Conservation (phyloP, 129 eudicot genomes). For the Arctium lappa region DNA sequence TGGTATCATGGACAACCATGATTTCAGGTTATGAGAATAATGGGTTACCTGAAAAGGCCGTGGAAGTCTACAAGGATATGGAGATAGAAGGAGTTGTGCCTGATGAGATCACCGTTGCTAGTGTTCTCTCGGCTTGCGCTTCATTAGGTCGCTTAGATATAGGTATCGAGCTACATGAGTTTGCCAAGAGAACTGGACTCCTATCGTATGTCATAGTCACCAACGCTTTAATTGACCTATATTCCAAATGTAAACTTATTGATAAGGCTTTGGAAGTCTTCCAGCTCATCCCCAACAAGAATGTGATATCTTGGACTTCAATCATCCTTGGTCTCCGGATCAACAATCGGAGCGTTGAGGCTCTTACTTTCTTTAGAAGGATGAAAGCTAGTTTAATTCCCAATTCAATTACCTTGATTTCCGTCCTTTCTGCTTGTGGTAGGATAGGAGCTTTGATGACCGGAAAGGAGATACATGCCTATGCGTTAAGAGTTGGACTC, state of each 20-base stretch:
- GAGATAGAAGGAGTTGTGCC: slow-evolving; percentile 53
- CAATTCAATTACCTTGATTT: slow-evolving; percentile 61
- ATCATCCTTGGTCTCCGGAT: slow-evolving; percentile 67
- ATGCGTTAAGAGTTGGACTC: slow-evolving; percentile 54
- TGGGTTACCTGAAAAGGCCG: slow-evolving; percentile 62
- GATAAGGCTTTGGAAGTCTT: slow-evolving; percentile 88
- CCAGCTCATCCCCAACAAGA: slow-evolving; percentile 60
- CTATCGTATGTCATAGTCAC: slow-evolving; percentile 55
- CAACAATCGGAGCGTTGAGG: slow-evolving; percentile 64
- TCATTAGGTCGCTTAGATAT: slow-evolving; percentile 53
- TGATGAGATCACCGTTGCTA: slow-evolving; percentile 78
- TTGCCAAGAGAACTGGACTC: slow-evolving; percentile 56
- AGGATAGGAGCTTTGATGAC: slow-evolving; percentile 75
- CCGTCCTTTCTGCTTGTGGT: slow-evolving; percentile 71
- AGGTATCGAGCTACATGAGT: slow-evolving; percentile 67
- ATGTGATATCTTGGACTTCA: slow-evolving; percentile 81
- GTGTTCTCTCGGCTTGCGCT: slow-evolving; percentile 84
- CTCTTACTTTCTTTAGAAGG: slow-evolving; percentile 62
- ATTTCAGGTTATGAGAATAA: slow-evolving; percentile 77
- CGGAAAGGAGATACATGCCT: slow-evolving; percentile 87
- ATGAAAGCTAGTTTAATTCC: slow-evolving; percentile 59
- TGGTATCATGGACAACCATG: slow-evolving; percentile 92
- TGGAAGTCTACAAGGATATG: slow-evolving; percentile 62
- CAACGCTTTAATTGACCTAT: slow-evolving; percentile 66
- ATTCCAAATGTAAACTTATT: slow-evolving; percentile 74